Evolutionary conservation across 2,329 filamentous ascomycete species (phyloP), one percentile per base, ranked within the genome.

Genomic region (Trichoderma semiorbis): DNA sequence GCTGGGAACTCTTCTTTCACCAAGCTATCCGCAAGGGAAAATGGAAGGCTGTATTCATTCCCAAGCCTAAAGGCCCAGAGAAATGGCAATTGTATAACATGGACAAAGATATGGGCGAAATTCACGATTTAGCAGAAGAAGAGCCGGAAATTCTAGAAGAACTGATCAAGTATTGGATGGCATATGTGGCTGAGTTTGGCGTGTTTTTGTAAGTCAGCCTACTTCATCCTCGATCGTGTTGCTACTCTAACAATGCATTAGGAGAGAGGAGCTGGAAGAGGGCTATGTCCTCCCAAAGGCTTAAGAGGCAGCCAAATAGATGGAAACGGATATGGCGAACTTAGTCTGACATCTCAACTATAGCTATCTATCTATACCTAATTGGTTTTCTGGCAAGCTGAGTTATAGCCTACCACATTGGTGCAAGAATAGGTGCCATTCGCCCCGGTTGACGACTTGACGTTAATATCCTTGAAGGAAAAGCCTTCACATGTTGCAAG

Each of bases 1-100:
- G 68, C 11, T 70, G 68, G 68, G 68, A 70, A 26, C 32, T 70
- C 3, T 70, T 70, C 24, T 62, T 62, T 16, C 68, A 64, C 39
- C 57, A 62, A 53, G 68, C 68, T 7, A 64, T 70, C 7, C 68
- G 68, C 28, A 70, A 70, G 21, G 68, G 68, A 1, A 70, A 70
- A 24, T 70, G 68, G 68, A 70, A 70, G 21, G 39, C 60, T 7
- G 58, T 70, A 16, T 64, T 63, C 18, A 64, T 70, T 11, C 68
- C 68, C 1, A 57, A 70, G 21, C 66, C 66, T 2, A 69, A 69
- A 32, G 66, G 66, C 2, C 66, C 66, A 3, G 66, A 69, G 30
- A 69, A 61, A n/a, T 81, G 79, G 81, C 75, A 81, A 74, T 72
- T 82, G 62, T 83, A 78, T 69, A 77, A 81, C 71, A 62, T 81